Base-by-base conservation (phyloP, 169 alveolate genomes). In the Plasmodium fragile region DNA sequence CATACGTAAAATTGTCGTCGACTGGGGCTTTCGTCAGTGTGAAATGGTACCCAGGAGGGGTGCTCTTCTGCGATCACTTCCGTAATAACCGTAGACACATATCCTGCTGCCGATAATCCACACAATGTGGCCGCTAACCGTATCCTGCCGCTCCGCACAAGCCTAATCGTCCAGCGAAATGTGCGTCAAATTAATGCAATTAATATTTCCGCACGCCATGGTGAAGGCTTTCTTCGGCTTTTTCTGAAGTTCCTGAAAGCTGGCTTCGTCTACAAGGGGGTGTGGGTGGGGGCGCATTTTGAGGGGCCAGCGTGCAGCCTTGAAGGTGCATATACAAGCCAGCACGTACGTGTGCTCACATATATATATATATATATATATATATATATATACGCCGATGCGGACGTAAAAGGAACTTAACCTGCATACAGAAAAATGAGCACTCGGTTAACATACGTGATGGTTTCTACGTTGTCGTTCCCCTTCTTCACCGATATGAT, bases 341-440 rank as follows among this genome's bases (percentile, higher is more conserved):
- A 32, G 75, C 49, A 70, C 25, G 34, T 41, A 65, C 8, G 73
- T 43, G 52, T 18, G 22, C n/a, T n/a, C 45, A 82, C 2, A 39
- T 10, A n/a, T 70, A 39, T 83, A 70, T 36, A 18, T 28, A 52
- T 6, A 11, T 4, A 7, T 22, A 16, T 41, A 7, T 18, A 34
- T 0, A 32, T 8, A 7, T 32, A 72, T 32, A 11, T 0, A 10
- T 71, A 77, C 70, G 39, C 16, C 22, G 10, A 0, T 32, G 6
- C 13, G 22, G 39, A 6, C 65, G 18, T 4, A 6, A 0, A 79
- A 22, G 1, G 18, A 53, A 16, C 41, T 89, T 18, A 43, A 97
- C 98, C 98, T 81, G 98, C 98, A 80, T 96, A 98, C 22, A 98
- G 96, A 95, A 98, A 97, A 53, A 96, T 98, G 78, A 98, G 96